Conservation (phyloP, 129 eudicot genomes). For the Calendula officinalis region DNA sequence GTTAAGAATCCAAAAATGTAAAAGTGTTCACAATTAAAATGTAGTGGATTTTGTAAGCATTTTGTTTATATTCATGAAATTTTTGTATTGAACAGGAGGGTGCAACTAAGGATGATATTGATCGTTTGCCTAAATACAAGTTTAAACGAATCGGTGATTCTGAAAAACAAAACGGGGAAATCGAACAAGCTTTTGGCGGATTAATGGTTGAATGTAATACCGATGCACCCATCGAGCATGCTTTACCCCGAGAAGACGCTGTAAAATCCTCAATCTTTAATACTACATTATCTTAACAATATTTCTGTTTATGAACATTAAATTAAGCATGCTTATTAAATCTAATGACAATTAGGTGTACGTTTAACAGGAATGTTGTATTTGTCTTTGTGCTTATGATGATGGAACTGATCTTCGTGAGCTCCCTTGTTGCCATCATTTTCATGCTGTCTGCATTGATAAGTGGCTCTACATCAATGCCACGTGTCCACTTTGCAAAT, state of each 20-base stretch:
- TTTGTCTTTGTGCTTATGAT: slow-evolving; percentile 69
- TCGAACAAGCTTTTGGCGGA: slow-evolving; percentile 77
- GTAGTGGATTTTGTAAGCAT: not conserved
- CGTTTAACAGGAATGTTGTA: slow-evolving; percentile 64
- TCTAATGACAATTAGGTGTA: no score
- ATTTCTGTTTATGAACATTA: no score
- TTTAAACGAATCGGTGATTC: slow-evolving; percentile 24
- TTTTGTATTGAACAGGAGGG: slow-evolving; percentile 35
- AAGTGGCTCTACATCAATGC: slow-evolving; percentile 67
- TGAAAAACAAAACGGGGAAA: slow-evolving; percentile 69
- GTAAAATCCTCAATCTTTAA: slow-evolving; percentile 40
- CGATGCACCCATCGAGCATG: slow-evolving; percentile 62
- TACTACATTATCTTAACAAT: not conserved
- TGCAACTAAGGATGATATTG: slow-evolving; percentile 22
- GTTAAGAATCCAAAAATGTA: not conserved
- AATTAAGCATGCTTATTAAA: no score
- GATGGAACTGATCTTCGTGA: slow-evolving; percentile 71
- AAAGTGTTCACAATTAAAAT: no score
- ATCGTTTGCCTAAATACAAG: slow-evolving; percentile 36
- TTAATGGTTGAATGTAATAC: slow-evolving; percentile 72
- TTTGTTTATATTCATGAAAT: no score
- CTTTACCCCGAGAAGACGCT: slow-evolving; percentile 71
- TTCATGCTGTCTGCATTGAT: slow-evolving; percentile 65
- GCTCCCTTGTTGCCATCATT: slow-evolving; percentile 86
- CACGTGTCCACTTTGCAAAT: slow-evolving; percentile 78